Evolutionary conservation across 352 stramenopile genomes (phyloP).

Genomic region (Globisporangium polare): DNA sequence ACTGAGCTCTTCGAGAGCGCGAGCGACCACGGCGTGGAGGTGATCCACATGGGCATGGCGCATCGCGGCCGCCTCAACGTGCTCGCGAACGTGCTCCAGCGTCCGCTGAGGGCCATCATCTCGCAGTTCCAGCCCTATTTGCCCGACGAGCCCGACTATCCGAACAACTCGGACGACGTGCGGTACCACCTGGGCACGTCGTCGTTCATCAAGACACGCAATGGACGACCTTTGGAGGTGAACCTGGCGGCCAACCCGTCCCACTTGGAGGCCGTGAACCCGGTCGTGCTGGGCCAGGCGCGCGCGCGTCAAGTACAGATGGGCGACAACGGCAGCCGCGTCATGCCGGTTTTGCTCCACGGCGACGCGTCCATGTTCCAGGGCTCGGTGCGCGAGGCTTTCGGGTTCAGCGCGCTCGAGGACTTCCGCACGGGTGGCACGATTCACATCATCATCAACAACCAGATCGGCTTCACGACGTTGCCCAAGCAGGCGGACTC

Average conservation of each 20-base stretch:
- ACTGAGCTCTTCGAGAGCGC: conserved; percentile 94
- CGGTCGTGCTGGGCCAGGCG: conserved; percentile 95
- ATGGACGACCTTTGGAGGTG: conserved; percentile 60
- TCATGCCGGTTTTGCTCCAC: conserved; percentile 97
- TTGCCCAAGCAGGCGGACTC: conserved; percentile 96
- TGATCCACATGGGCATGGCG: conserved; percentile 99
- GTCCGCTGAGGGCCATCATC: conserved; percentile 95
- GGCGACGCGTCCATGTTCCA: conserved; percentile 89
- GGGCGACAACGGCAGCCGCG: conserved; percentile 77
- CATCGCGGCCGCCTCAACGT: conserved; percentile 98
- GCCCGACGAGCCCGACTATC: conserved; percentile 79
- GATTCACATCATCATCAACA: conserved; percentile 99
- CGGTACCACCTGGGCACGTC: conserved; percentile 85
- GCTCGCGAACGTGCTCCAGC: conserved; percentile 97
- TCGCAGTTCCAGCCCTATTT: conserved; percentile 85
- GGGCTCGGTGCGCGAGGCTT: conserved; percentile 74
- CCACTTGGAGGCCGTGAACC: conserved; percentile 99
- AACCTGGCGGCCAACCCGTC: conserved; percentile 97
- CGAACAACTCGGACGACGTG: conserved; percentile 89
- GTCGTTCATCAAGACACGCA: conserved; percentile 64
- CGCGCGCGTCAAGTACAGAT: conserved; percentile 91
- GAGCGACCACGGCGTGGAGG: conserved; percentile 94
- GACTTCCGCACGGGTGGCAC: conserved; percentile 97
- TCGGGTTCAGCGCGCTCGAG: conserved; percentile 86
- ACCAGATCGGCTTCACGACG: conserved; percentile 98